Evolutionary conservation across 208 protist species (phyloP).

Genomic region (Perkinsela sp.): DNA sequence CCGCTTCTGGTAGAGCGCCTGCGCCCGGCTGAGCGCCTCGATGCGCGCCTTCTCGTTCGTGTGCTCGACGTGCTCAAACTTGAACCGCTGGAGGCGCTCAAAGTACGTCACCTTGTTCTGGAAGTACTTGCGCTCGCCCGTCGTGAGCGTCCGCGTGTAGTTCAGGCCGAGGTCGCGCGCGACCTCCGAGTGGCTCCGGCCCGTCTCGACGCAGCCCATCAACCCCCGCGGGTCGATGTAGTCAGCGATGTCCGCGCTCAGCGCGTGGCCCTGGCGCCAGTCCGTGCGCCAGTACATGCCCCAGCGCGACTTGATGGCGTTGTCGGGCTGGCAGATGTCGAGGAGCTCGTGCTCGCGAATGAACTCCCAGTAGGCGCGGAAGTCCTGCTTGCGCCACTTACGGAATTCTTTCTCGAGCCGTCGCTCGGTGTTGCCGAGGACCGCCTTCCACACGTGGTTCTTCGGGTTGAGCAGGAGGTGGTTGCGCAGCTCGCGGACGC

Average conservation of each 20-base stretch:
- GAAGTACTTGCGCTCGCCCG: constrained; percentile 62
- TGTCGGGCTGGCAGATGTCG: constrained; percentile 49
- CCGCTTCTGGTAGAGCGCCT: constrained; percentile 57
- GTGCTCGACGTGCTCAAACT: constrained; percentile 58
- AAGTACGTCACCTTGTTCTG: constrained; percentile 56
- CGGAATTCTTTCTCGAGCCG: constrained; percentile 42
- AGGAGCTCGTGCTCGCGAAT: constrained; percentile 64
- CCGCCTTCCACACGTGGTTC: constrained; percentile 60
- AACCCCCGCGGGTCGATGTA: constrained; percentile 48
- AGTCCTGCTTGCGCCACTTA: constrained; percentile 49
- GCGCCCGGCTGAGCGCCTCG: constrained; percentile 56
- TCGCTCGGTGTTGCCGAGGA: constrained; percentile 32
- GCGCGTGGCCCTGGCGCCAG: constrained; percentile 54
- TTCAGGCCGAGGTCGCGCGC: constrained; percentile 50
- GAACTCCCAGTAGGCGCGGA: constrained; percentile 63
- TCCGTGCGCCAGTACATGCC: constrained; percentile 59
- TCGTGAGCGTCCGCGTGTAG: constrained; percentile 52
- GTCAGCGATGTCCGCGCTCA: constrained; percentile 44
- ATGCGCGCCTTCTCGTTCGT: constrained; percentile 42
- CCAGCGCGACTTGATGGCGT: constrained; percentile 47
- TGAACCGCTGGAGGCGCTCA: constrained; percentile 57
- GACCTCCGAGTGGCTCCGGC: constrained; percentile 52
- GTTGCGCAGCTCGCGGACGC: constrained; percentile 48
- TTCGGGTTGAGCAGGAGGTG: constrained; percentile 62
- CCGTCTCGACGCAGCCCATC: constrained; percentile 63